Conservation (phyloP, 108 stramenopile species). For the Conticribra guillardii region DNA sequence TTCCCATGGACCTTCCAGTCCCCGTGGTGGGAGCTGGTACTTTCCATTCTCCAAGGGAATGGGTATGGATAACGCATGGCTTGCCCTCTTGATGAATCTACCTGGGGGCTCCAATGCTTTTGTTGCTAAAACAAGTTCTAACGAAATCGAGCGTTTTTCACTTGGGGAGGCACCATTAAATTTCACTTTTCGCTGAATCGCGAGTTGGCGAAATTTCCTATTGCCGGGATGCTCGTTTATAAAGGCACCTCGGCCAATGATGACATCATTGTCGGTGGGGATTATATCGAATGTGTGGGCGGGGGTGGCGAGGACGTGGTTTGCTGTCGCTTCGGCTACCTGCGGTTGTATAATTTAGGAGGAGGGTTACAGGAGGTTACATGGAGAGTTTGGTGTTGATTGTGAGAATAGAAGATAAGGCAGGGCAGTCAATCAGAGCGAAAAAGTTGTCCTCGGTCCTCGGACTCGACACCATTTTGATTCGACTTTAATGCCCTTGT, state of each 20-base stretch:
- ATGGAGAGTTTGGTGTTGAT: too few relatives aligned
- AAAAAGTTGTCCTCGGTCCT: too few relatives aligned
- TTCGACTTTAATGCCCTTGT: too few relatives aligned
- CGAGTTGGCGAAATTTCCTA: constrained; percentile 53
- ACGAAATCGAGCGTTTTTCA: constrained; percentile 63
- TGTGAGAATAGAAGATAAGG: too few relatives aligned
- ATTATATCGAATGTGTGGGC: neutral
- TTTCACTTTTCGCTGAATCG: constrained; percentile 55
- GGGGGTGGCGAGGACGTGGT: neutral
- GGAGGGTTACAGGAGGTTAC: too few relatives aligned
- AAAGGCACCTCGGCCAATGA: constrained; percentile 72
- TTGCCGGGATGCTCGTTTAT: constrained; percentile 60
- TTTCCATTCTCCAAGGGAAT: constrained; percentile 19
- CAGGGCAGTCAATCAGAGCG: too few relatives aligned
- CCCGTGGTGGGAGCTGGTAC: constrained; percentile 31
- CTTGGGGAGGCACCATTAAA: constrained; percentile 69
- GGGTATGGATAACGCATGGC: constrained; percentile 11
- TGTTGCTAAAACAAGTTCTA: constrained; percentile 57
- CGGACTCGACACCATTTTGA: too few relatives aligned
- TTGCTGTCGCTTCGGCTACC: neutral
- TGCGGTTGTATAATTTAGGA: neutral
- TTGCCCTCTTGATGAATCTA: constrained; percentile 34
- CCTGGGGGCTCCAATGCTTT: constrained; percentile 22
- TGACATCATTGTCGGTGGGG: constrained; percentile 54
- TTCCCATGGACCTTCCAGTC: constrained; percentile 63